A percentile compares a stretch with the other conserved stretches of the same genome.
phyloP scores from a whole-genome alignment of 2,329 filamentous ascomycete genomes.

The Aspergillus costaricaensis region DNA sequence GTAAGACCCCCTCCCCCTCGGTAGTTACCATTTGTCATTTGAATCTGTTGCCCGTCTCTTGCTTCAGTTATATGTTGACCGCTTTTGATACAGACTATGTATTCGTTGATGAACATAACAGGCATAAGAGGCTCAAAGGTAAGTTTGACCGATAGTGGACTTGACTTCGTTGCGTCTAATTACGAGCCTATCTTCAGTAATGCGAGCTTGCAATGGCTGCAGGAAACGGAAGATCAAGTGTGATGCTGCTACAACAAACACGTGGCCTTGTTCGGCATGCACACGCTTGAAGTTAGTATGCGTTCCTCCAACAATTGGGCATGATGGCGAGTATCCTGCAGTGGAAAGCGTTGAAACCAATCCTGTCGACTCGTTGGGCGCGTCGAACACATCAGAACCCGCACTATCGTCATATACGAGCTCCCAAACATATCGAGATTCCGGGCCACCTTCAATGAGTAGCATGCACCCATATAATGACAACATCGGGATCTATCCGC shows the following conservation, averaged over 20 bases:
- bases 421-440: conserved; percentile 46
- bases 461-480: conserved; percentile 47
- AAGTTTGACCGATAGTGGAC: conserved; percentile 30
- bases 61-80: neutral
- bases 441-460: conserved; percentile 55
- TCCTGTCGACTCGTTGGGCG: conserved; percentile 21
- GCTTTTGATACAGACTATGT: conserved; percentile 77
- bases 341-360: conserved; percentile 32
- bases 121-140: conserved; percentile 96
- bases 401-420: conserved; percentile 57
- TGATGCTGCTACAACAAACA: conserved; percentile 94
- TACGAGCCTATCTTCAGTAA: conserved; percentile 60
- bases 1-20: conserved; percentile 53
- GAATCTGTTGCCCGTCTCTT: too few relatives aligned
- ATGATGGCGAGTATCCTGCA: conserved; percentile 59
- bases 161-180: conserved; percentile 4
- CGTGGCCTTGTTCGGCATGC: conserved; percentile 95
- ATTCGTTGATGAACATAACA: conserved; percentile 97
- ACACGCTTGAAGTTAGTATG: conserved; percentile 90
- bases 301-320: conserved; percentile 80
- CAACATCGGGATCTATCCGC: conserved; percentile 42
- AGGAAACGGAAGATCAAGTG: conserved; percentile 96
- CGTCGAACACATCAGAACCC: conserved; percentile 47
- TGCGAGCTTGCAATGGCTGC: conserved; percentile 96
- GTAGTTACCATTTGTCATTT: too few relatives aligned